Conservation (phyloP, 2,329 filamentous ascomycete species). For the Aspergillus amoenus region DNA sequence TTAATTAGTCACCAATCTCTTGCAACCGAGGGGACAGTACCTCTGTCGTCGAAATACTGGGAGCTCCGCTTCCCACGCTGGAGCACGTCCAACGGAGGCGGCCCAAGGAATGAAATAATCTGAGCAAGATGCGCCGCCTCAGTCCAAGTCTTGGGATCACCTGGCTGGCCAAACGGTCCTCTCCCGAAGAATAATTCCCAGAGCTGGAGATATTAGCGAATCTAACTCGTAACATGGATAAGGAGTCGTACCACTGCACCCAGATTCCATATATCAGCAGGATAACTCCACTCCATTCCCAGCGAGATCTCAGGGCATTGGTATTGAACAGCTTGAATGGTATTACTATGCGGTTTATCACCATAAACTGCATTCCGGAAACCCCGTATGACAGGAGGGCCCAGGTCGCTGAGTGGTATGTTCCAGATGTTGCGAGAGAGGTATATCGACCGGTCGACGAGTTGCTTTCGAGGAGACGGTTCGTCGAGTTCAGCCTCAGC, state of each 20-base stretch:
- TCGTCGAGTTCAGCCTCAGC: conserved; percentile 24
- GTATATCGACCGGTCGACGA: conserved; percentile 30
- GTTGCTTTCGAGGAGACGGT: conserved; percentile 26
- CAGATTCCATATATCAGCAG: conserved; percentile 36
- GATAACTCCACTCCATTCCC: conserved; percentile 28
- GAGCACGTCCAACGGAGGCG: conserved; percentile 31
- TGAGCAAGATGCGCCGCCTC: conserved; percentile 28
- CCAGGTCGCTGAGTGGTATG: conserved; percentile 16
- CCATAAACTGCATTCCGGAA: conserved; percentile 29
- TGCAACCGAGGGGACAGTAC: too few species aligned
- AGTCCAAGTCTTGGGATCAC: conserved; percentile 1
- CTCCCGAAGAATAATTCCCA: conserved; percentile 23
- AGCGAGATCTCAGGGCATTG: conserved; percentile 34
- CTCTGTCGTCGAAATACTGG: conserved; percentile 18
- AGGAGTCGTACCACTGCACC: conserved; percentile 24
- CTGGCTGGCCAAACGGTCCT: conserved; percentile 16
- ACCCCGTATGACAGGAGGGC: conserved; percentile 28
- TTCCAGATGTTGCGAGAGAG: conserved; percentile 25
- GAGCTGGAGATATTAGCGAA: conserved; percentile 11
- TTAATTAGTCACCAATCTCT: background rate
- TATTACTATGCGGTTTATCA: conserved; percentile 36
- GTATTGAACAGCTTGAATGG: conserved; percentile 42
- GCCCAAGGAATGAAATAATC: conserved; percentile 36
- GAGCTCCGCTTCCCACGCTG: conserved; percentile 20
- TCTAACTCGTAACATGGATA: background rate